These are phyloP conservation scores for Lolium rigidum DNA, from an alignment of 176 grass and related monocot genomes.

Conservation along the genomic window DNA sequence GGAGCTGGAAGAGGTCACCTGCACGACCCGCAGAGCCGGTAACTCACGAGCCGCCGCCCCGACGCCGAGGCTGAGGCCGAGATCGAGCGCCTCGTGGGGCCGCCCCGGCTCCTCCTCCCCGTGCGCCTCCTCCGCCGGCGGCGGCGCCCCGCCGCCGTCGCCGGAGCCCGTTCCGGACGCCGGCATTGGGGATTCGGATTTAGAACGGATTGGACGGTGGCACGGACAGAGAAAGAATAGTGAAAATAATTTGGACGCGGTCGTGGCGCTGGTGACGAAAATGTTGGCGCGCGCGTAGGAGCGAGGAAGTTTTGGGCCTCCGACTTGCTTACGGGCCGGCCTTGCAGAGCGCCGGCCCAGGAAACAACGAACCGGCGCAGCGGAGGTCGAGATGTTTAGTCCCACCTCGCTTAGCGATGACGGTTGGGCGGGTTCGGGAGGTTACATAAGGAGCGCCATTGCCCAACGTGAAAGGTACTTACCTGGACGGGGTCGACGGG, in stretches of 20 bases:
- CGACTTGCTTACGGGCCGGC: neutral
- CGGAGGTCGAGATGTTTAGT: slow-evolving; percentile 36
- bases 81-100: neutral
- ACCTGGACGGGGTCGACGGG: slow-evolving; percentile 46
- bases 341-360: neutral
- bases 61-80: neutral
- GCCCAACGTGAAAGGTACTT: slow-evolving; percentile 22
- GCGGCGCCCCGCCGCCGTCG: slow-evolving; percentile 5
- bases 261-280: neutral
- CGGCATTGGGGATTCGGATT: slow-evolving; percentile 26
- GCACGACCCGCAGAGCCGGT: neutral
- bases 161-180: slow-evolving; percentile 31
- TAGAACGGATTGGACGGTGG: slow-evolving; percentile 6
- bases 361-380: neutral
- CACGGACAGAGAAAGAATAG: neutral
- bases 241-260: neutral
- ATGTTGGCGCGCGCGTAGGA: slow-evolving; percentile 42
- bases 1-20: slow-evolving; percentile 29
- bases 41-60: neutral
- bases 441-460: neutral
- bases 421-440: neutral
- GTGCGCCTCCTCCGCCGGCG: slow-evolving; percentile 26
- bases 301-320: neutral
- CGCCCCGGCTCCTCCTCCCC: neutral
- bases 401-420: neutral